Evolutionary conservation across 2,329 filamentous ascomycete species (phyloP).

Genomic region (Pseudogymnoascus sp.): DNA sequence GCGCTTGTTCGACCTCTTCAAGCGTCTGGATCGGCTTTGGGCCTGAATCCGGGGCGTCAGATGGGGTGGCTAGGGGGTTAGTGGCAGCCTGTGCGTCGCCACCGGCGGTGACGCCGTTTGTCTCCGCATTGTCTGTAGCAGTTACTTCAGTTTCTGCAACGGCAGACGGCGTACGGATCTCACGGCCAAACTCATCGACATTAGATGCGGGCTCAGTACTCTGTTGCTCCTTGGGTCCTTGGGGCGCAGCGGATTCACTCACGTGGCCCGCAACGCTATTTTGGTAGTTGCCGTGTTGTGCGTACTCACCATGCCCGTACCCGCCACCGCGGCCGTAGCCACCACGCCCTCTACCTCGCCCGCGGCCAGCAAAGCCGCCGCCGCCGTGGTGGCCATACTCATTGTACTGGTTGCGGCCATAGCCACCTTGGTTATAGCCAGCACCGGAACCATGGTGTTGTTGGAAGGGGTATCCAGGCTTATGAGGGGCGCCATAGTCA

Average conservation of each 20-base stretch:
- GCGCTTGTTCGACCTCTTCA: slow-evolving; percentile 20
- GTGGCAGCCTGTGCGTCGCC: not conserved
- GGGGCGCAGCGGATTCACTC: slow-evolving; percentile 25
- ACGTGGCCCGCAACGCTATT: slow-evolving; percentile 8
- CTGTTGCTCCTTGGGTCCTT: slow-evolving; percentile 25
- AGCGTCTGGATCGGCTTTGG: slow-evolving; percentile 29
- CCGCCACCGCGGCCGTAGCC: slow-evolving; percentile 23
- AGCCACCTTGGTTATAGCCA: slow-evolving; percentile 79
- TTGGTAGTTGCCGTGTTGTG: slow-evolving; percentile 3
- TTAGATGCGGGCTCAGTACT: slow-evolving; percentile 17
- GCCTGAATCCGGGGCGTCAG: not conserved
- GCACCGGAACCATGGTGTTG: slow-evolving; percentile 50
- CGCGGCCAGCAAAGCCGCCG: slow-evolving; percentile 43
- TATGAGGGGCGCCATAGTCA: slow-evolving; percentile 69
- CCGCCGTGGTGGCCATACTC: slow-evolving; percentile 64
- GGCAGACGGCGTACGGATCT: slow-evolving; percentile 22
- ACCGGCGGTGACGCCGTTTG: not conserved
- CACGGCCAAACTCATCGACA: slow-evolving; percentile 32
- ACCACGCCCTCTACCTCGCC: slow-evolving; percentile 32
- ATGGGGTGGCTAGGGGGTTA: not conserved
- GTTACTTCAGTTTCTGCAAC: not conserved
- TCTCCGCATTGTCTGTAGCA: not conserved
- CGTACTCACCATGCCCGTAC: slow-evolving; percentile 5
- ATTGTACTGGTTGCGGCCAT: slow-evolving; percentile 67
- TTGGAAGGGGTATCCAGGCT: slow-evolving; percentile 55